Evolutionary conservation across 1,139 yeast species (phyloP), one percentile per base, ranked within the genome.

Genomic region (Candida sanyaensis): DNA sequence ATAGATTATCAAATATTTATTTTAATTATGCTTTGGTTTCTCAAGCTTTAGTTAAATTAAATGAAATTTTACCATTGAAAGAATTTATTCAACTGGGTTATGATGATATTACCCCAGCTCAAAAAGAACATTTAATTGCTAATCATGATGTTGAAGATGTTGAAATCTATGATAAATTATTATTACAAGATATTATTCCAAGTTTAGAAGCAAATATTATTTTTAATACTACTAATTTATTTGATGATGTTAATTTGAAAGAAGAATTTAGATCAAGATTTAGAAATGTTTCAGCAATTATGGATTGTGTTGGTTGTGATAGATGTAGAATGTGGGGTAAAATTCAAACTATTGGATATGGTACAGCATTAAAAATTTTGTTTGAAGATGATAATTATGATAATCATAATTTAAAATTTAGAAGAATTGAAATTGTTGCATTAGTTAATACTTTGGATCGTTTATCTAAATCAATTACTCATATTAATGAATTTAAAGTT

Each of bases 281-380:
- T 66, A 84, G 84, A 63, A 95, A 93, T 64, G 96, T 93, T 31
- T 86, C 96, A 30, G 87, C 89, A 45, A 83, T 93, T 44, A 93
- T 95, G 97, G 97, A 93, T 67, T 93, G 99, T 73, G 98, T 93
- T 42, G 97, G 97, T 34, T 93, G 99, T 71, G 99, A 93, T 65
- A 80, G 98, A 64, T 93, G 99, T 67, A 81, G 98, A 62, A 75
- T 95, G 70, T 93, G 99, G 99, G 99, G 99, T 13, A 93, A 95
- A 67, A 80, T 93, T 27, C 99, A 93, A 71, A 90, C 96, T 1
- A 90, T 95, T 21, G 99, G 99, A 26, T 93, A 93, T 65, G 99
- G 98, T 24, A 93, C 99, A 17, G 96, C 97, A 1, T 78, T 95
- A 62, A 93, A 93, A 68, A 79, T 92, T 26, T 72, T 93, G 51